These are phyloP conservation scores for Cytospora schulzeri DNA, from an alignment of 2,329 filamentous ascomycete species.

Conservation along the genomic window DNA sequence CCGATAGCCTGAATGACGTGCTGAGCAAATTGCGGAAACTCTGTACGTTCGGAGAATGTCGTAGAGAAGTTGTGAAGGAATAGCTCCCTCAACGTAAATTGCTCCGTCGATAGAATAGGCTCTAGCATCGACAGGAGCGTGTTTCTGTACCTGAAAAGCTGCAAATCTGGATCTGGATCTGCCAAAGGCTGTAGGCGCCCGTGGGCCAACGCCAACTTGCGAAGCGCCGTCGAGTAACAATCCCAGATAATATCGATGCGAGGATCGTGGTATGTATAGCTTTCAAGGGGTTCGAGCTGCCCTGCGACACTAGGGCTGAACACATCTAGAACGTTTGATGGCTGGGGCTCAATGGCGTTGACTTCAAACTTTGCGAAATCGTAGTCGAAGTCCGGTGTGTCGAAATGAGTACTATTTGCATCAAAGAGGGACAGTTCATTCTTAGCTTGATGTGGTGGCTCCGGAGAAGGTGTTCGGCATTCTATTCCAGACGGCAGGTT, in stretches of 20 bases:
- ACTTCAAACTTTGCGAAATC: neutral
- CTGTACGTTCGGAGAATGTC: constrained; percentile 13
- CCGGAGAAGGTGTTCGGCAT: constrained; percentile 23
- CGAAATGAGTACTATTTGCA: neutral
- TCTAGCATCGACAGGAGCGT: constrained; percentile 18
- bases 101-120: neutral
- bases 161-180: neutral
- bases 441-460: constrained; percentile 4
- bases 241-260: constrained; percentile 12
- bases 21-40: constrained; percentile 1
- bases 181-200: neutral
- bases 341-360: neutral
- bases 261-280: constrained; percentile 7
- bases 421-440: constrained; percentile 1
- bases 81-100: neutral
- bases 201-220: constrained; percentile 10
- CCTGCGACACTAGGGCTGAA: constrained; percentile 11
- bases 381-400: neutral
- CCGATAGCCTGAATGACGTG: neutral
- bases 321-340: neutral
- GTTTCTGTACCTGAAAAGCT: constrained; percentile 17
- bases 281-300: neutral
- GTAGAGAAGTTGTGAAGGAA: constrained; percentile 17
- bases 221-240: constrained; percentile 9
- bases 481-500: constrained; percentile 20